Evolutionary conservation across 192 early-diverging fungal species (phyloP).

Genomic region (Helicostylum pulchrum): DNA sequence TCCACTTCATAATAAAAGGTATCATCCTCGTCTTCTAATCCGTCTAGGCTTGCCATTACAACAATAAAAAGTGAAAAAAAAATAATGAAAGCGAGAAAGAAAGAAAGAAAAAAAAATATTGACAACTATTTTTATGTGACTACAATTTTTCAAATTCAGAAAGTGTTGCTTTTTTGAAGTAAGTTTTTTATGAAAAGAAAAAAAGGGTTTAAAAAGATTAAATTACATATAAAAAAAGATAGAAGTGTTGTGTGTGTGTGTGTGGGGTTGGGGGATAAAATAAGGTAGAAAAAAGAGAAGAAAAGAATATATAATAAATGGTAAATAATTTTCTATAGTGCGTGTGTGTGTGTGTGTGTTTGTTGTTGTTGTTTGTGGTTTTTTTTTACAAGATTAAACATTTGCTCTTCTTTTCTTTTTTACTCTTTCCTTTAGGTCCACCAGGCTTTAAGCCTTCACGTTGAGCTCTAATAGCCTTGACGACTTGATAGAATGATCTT

Average conservation of each 20-base stretch:
- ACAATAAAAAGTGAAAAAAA: not conserved
- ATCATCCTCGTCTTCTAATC: constrained; percentile 6
- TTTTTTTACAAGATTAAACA: constrained; percentile 13
- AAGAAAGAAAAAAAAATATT: not conserved
- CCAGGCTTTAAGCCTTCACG: constrained; percentile 37
- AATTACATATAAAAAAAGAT: not conserved
- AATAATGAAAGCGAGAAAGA: not conserved
- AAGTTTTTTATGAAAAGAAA: too few species aligned
- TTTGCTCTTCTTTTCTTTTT: constrained; percentile 9
- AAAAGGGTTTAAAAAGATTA: too few species aligned
- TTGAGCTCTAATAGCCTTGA: constrained; percentile 68
- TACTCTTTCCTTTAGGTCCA: constrained; percentile 11
- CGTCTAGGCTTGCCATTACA: not conserved
- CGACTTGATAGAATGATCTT: constrained; percentile 74
- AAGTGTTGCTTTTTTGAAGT: too few species aligned
- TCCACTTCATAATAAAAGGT: constrained; percentile 16
- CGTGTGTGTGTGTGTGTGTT: too few species aligned
- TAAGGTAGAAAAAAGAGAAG: not conserved
- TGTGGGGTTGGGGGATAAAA: not conserved
- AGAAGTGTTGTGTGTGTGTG: too few species aligned
- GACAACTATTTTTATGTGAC: too few species aligned
- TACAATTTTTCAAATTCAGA: too few species aligned
- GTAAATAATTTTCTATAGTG: not conserved
- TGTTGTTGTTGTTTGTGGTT: too few species aligned
- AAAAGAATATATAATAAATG: not conserved